Percentiles rank a stretch among this genome's conserved stretches.
Evolutionary conservation across 768 basidiomycete species (phyloP).

Genomic region (Coprinellus aureogranulatus): DNA sequence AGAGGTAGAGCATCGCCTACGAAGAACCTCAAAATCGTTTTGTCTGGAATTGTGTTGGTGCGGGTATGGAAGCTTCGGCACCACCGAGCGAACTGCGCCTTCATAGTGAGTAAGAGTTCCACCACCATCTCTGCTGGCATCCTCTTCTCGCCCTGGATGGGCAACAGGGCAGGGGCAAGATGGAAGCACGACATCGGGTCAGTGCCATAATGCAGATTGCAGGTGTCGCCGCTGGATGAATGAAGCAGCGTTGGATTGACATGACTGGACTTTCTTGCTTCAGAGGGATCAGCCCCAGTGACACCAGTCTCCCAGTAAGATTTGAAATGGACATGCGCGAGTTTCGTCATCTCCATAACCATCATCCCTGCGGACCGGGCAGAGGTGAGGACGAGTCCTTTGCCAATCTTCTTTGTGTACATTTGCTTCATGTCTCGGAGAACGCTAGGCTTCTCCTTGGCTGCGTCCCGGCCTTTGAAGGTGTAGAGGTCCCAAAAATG

Average conservation of each 20-base stretch:
- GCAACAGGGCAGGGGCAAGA: constrained; percentile 29
- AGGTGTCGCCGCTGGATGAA: constrained; percentile 35
- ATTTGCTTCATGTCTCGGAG: constrained; percentile 2
- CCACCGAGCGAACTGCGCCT: constrained; percentile 34
- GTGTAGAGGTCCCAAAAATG: constrained; percentile 40
- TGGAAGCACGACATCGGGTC: constrained; percentile 44
- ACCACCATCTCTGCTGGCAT: constrained; percentile 10
- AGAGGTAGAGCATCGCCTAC: constrained; percentile 38
- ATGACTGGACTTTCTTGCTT: constrained; percentile 21
- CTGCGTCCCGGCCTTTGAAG: constrained; percentile 11
- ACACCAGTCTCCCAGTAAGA: constrained; percentile 45
- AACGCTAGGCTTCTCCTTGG: constrained; percentile 18
- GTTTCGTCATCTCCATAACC: background rate
- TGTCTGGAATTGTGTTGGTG: background rate
- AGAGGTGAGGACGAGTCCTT: background rate
- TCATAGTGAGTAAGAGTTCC: constrained; percentile 28
- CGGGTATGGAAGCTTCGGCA: constrained; percentile 27
- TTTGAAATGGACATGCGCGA: constrained; percentile 20
- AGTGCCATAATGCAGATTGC: constrained; percentile 42
- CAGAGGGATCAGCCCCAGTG: constrained; percentile 22
- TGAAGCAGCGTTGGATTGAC: constrained; percentile 49
- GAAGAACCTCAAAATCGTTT: constrained; percentile 36
- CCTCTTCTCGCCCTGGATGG: constrained; percentile 10
- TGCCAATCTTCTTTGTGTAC: background rate
- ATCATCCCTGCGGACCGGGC: background rate